These are phyloP conservation scores for Xylaria sp. DNA, from an alignment of 2,329 filamentous ascomycete species.

Conservation along the genomic window DNA sequence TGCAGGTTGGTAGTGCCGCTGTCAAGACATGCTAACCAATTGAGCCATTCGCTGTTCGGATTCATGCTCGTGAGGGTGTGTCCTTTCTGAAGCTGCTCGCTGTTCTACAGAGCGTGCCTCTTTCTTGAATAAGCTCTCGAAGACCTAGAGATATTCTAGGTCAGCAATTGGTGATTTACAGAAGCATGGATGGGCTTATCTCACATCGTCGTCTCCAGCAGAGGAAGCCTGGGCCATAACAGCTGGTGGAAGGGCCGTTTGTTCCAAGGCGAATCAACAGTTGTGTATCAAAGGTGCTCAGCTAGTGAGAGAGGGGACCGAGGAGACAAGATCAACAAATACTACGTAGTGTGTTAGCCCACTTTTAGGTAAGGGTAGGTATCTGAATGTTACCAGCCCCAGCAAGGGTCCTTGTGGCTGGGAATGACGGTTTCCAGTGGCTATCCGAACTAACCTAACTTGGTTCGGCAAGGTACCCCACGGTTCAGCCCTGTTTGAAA, in stretches of 20 bases:
- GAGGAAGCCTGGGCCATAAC: conserved; percentile 43
- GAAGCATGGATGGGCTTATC: conserved; percentile 10
- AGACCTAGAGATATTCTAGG: conserved; percentile 41
- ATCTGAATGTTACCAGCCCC: background rate
- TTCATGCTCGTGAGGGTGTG: conserved; percentile 55
- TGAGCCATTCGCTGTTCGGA: conserved; percentile 72
- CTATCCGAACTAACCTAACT: conserved; percentile 13
- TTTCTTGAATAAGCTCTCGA: conserved; percentile 48
- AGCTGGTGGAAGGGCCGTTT: conserved; percentile 19
- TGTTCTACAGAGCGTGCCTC: conserved; percentile 48
- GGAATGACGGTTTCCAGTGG: conserved; percentile 23
- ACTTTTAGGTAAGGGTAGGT: background rate
- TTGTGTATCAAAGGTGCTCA: background rate
- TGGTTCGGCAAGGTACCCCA: conserved; percentile 5
- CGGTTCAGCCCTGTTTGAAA: conserved; percentile 11
- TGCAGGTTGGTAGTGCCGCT: conserved; percentile 23
- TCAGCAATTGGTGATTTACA: conserved; percentile 4
- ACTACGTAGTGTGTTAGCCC: background rate
- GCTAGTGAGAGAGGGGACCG: background rate
- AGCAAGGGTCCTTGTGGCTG: background rate
- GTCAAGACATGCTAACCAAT: conserved; percentile 62
- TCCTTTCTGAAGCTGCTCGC: conserved; percentile 42
- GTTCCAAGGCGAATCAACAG: conserved; percentile 9
- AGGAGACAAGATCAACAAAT: background rate
- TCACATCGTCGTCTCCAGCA: conserved; percentile 45